These are phyloP conservation scores for Funneliformis geosporum DNA, from an alignment of 192 early-diverging fungal genomes.

Conservation along the genomic window DNA sequence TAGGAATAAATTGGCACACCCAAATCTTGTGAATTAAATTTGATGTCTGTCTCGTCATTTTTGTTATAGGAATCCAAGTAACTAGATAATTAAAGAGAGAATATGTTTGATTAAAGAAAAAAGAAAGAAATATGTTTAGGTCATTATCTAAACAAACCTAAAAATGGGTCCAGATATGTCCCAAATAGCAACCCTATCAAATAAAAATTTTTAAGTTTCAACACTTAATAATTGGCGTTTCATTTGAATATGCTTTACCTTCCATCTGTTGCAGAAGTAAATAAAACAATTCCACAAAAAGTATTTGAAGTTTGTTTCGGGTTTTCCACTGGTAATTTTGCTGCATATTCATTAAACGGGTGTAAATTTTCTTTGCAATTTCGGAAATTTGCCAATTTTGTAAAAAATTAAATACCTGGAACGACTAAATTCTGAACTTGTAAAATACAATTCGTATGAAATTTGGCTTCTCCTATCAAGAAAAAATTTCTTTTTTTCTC, in stretches of 20 bases:
- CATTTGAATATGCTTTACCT: conserved; percentile 21
- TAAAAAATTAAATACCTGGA: conserved; percentile 26
- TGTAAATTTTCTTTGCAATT: background rate
- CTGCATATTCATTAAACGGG: background rate
- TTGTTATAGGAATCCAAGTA: conserved; percentile 4
- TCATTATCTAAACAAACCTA: conserved; percentile 23
- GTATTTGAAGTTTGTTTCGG: too few species aligned
- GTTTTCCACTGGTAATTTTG: conserved; percentile 12
- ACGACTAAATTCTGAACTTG: conserved; percentile 52
- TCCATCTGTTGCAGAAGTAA: conserved; percentile 60
- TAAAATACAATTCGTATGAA: conserved; percentile 67
- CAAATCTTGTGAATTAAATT: conserved; percentile 3
- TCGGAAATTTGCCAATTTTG: background rate
- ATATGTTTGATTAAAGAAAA: conserved; percentile 3
- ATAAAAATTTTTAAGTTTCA: conserved; percentile 23
- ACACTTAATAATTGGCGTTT: background rate
- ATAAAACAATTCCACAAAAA: conserved; percentile 44
- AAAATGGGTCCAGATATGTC: conserved; percentile 42
- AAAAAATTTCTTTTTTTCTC: conserved; percentile 51
- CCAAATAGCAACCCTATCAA: conserved; percentile 49
- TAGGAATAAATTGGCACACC: conserved; percentile 38
- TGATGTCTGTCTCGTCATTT: background rate
- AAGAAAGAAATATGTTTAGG: background rate
- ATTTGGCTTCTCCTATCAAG: conserved; percentile 48
- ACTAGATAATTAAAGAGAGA: conserved; percentile 17